These are phyloP conservation scores for Hura crepitans DNA, from an alignment of 441 rosid species.

Conservation along the genomic window DNA sequence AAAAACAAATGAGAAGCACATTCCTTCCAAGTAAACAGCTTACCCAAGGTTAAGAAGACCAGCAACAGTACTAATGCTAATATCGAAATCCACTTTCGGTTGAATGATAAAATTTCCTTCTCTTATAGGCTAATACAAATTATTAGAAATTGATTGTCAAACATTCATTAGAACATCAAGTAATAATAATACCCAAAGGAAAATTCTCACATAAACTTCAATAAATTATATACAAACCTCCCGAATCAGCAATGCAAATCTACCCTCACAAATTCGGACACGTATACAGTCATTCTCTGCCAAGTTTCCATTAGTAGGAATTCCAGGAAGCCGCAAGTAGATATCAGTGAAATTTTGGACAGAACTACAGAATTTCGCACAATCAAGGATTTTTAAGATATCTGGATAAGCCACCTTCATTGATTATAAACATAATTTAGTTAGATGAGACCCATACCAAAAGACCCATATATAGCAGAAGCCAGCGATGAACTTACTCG, in stretches of 20 bases:
- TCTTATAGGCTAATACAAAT: conserved; percentile 73
- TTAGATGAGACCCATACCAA: conserved; percentile 26
- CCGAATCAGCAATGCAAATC: conserved; percentile 93
- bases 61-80: conserved; percentile 90
- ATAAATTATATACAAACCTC: conserved; percentile 59
- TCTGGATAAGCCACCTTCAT: conserved; percentile 82
- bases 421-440: conserved; percentile 15
- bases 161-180: conserved; percentile 16
- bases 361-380: conserved; percentile 74
- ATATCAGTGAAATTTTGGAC: conserved; percentile 93
- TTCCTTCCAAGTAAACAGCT: conserved; percentile 18
- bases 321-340: conserved; percentile 83
- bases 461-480: conserved; percentile 20
- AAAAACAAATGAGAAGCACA: neutral
- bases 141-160: conserved; percentile 21
- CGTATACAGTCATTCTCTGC: conserved; percentile 93
- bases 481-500: conserved; percentile 48
- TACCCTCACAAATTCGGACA: conserved; percentile 96
- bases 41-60: conserved; percentile 99
- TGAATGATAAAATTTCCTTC: conserved; percentile 99
- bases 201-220: conserved; percentile 17
- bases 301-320: conserved; percentile 75
- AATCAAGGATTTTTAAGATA: conserved; percentile 80
- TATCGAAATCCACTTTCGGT: conserved; percentile 99
- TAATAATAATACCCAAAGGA: conserved; percentile 18